Conservation (phyloP, 805 yeast species). For the Metschnikowia cerradonensis region DNA sequence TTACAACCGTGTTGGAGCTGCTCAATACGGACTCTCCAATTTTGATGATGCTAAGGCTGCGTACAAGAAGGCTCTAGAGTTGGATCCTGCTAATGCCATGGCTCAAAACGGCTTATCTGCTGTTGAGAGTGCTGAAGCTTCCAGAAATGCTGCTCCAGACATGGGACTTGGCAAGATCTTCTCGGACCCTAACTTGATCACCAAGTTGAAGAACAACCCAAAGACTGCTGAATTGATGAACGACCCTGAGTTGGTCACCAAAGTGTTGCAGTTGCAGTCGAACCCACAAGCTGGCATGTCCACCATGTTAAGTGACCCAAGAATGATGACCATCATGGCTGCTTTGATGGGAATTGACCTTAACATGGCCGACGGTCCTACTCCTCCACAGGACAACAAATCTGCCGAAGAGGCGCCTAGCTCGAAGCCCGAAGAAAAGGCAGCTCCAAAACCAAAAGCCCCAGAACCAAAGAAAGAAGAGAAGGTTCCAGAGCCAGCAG, state of each 20-base stretch:
- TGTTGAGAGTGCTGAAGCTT: conserved; percentile 56
- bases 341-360: conserved; percentile 79
- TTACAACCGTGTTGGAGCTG: conserved; percentile 89
- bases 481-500: conserved; percentile 11
- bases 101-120: conserved; percentile 78
- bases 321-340: conserved; percentile 85
- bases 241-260: conserved; percentile 78
- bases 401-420: conserved; percentile 12
- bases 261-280: conserved; percentile 54
- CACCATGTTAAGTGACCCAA: conserved; percentile 72
- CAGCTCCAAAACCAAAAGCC: conserved; percentile 9
- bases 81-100: conserved; percentile 79
- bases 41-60: conserved; percentile 68
- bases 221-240: conserved; percentile 82
- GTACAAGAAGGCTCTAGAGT: conserved; percentile 73
- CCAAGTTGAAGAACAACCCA: conserved; percentile 76
- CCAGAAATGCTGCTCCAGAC: conserved; percentile 57
- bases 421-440: conserved; percentile 12
- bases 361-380: conserved; percentile 36
- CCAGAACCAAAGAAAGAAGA: conserved; percentile 3
- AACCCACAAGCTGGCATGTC: conserved; percentile 75
- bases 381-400: conserved; percentile 5
- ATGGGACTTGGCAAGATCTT: conserved; percentile 76
- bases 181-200: conserved; percentile 72
- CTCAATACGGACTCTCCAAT: conserved; percentile 80